Evolutionary conservation across 176 grass and related monocot species (phyloP), one percentile per base, ranked within the genome.

Genomic region (Oryza australiensis): DNA sequence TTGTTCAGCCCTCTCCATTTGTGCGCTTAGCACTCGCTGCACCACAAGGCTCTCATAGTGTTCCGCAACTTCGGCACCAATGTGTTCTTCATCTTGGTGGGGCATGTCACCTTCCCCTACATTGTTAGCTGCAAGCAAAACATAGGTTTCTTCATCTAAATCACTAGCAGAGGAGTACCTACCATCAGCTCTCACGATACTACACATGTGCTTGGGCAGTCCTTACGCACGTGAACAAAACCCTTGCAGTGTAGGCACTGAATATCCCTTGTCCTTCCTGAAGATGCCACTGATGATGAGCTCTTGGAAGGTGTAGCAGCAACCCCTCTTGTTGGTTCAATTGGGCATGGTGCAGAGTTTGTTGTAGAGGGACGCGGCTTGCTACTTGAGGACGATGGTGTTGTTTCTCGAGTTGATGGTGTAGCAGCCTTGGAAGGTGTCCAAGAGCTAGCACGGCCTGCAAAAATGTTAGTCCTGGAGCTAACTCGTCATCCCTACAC

Each of bases 291-390:
- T 2, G 26, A 64, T 0, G 63, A 65, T 3, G 63, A 14, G 3
- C 27, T 65, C 27, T 30, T 30, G 12, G 63, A 3, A 3, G 42
- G 2, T 13, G 12, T 7, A 14, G 27, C 27, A 1, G 5, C 5
- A 2, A 1, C 26, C 0, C 12, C 27, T 14, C 29, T 65, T 8
- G 26, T 65, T 16, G 63, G 5, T 3, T 28, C 63, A 3, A 1
- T 7, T 1, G 13, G 0, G 0, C 0, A 3, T 3, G 26, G 12
- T 7, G 63, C 0, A 2, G 62, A 30, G 3, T 15, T 65, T 8
- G 27, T 1, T 15, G 27, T 15, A 3, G 13, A 16, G 1, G 26
- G 26, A 8, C 27, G 5, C 1, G 0, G 13, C 8, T 30, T 65
- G 27, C 0, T 30, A 5, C 13, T 65, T 0, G 5, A 15, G 0